phyloP scores from a whole-genome alignment of 257 asterid genomes.

The Solanum chiquidenum region DNA sequence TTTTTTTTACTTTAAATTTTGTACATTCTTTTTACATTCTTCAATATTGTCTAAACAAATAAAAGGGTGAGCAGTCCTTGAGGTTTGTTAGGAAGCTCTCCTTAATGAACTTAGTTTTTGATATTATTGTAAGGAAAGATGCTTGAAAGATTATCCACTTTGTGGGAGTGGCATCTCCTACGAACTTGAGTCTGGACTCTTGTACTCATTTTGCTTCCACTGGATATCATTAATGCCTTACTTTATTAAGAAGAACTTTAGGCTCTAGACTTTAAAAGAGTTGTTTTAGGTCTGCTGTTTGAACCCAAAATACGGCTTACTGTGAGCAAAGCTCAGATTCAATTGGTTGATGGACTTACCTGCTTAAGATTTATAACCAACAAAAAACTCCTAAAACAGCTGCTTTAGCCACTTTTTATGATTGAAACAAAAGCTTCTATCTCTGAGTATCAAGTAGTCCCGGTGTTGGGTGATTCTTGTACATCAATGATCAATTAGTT shows the following conservation, averaged over 20 bases:
- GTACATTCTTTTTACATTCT: background rate
- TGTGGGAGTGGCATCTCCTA: background rate
- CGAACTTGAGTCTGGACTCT: background rate
- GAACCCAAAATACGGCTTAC: background rate
- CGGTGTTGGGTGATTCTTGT: background rate
- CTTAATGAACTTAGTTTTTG: background rate
- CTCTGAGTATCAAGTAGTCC: background rate
- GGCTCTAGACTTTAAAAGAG: background rate
- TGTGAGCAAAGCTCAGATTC: background rate
- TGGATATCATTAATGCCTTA: background rate
- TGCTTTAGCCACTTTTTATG: background rate
- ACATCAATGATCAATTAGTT: background rate
- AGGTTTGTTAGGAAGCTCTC: background rate
- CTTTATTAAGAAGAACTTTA: background rate
- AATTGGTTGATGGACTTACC: background rate
- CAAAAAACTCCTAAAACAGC: background rate
- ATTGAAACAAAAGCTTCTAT: background rate
- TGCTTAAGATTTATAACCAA: background rate
- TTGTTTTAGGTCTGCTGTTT: background rate
- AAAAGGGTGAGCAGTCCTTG: background rate
- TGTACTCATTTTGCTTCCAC: background rate
- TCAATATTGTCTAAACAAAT: background rate
- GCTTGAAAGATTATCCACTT: background rate
- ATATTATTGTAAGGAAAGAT: background rate
- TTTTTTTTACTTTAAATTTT: background rate